Evolutionary conservation across 2,329 filamentous ascomycete species (phyloP).

Genomic region (Neurospora sp.): DNA sequence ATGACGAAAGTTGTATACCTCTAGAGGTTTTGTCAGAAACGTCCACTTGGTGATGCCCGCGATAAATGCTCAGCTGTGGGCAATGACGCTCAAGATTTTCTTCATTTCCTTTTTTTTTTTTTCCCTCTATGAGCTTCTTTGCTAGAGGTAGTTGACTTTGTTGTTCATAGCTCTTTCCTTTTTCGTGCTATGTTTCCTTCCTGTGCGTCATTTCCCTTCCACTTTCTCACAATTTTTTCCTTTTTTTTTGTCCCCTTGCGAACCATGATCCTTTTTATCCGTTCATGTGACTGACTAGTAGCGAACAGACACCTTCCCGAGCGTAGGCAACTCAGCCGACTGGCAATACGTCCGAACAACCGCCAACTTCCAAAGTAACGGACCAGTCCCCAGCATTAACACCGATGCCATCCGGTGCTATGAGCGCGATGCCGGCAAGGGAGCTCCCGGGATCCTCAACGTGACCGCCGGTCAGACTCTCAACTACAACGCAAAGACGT

Average conservation of each 20-base stretch:
- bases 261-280: neutral
- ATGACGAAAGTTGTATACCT: too few species aligned
- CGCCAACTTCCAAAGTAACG: slow-evolving; percentile 39
- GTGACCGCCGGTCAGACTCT: slow-evolving; percentile 34
- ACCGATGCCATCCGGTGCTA: slow-evolving; percentile 41
- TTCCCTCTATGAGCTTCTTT: too few species aligned
- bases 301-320: slow-evolving; percentile 30
- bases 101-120: neutral
- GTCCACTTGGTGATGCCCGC: too few species aligned
- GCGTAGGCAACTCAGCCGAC: slow-evolving; percentile 27
- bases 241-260: neutral
- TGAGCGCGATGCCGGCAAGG: slow-evolving; percentile 29
- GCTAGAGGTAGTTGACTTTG: too few species aligned
- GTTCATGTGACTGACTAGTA: neutral
- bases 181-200: too few species aligned
- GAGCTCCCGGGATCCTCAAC: slow-evolving; percentile 30
- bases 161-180: too few species aligned
- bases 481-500: slow-evolving; percentile 32
- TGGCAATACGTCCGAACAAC: slow-evolving; percentile 39
- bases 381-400: slow-evolving; percentile 36
- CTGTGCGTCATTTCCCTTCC: neutral
- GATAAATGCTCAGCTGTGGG: too few species aligned
- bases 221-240: neutral
- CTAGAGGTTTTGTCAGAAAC: too few species aligned
- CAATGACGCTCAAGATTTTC: too few species aligned